phyloP scores from a whole-genome alignment of 139 green algal genomes.

The Tetradesmus obliquus region DNA sequence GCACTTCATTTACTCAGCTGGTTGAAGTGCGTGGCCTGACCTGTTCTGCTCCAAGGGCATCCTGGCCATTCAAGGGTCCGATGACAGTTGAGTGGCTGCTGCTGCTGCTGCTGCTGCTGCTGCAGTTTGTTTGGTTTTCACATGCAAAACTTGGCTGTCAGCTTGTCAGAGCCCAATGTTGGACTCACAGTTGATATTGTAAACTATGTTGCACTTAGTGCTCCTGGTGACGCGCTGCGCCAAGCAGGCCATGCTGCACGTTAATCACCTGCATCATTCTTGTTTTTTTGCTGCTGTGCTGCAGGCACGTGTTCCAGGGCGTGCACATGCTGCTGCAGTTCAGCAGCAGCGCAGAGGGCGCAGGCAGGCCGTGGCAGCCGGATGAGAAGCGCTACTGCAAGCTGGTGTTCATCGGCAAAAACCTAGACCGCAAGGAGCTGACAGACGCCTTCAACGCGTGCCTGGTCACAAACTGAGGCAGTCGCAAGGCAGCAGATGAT shows the following conservation, averaged over 20 bases:
- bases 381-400: constrained; percentile 81
- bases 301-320: constrained; percentile 83
- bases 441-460: constrained; percentile 84
- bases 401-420: constrained; percentile 96
- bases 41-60: constrained; percentile 90
- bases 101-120: no score
- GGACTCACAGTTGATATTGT: no score
- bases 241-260: no score
- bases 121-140: no score
- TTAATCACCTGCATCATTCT: neutral
- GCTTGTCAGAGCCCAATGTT: no score
- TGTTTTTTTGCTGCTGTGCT: constrained; percentile 21
- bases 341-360: constrained; percentile 71
- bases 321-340: constrained; percentile 93
- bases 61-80: constrained; percentile 70
- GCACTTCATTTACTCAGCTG: no score
- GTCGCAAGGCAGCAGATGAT: no score
- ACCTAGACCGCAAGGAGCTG: constrained; percentile 89
- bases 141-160: no score
- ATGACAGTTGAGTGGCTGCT: constrained; percentile 70
- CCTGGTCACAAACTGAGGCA: constrained; percentile 56
- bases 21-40: no score
- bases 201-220: no score
- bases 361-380: constrained; percentile 70
- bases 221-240: no score